A percentile compares a stretch with the other conserved stretches of the same genome.
Conservation (phyloP, 805 yeast genomes). For the Candida easanensis region DNA sequence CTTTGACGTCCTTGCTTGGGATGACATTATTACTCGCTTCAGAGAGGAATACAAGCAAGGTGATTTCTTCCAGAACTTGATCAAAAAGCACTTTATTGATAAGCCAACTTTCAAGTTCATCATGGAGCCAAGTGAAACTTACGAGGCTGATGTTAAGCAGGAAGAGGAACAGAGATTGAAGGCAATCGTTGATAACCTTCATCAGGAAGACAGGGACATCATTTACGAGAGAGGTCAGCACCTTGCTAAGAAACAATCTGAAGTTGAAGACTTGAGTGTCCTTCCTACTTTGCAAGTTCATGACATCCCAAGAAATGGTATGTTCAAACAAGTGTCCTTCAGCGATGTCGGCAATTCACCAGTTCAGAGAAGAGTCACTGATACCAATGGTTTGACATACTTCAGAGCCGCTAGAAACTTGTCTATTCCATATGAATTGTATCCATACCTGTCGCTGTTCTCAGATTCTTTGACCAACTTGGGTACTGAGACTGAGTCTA, state of each 20-base stretch:
- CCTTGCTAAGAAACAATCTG: constrained; percentile 61
- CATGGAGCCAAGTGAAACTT: constrained; percentile 68
- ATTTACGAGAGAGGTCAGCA: constrained; percentile 59
- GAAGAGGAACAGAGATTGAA: constrained; percentile 59
- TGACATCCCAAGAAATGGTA: constrained; percentile 68
- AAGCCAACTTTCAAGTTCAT: constrained; percentile 66
- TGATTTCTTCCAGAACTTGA: constrained; percentile 54
- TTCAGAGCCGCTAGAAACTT: constrained; percentile 65
- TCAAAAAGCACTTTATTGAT: constrained; percentile 49
- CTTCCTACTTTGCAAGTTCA: constrained; percentile 72
- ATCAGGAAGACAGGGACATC: constrained; percentile 52
- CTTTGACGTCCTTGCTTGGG: constrained; percentile 62
- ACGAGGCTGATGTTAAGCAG: constrained; percentile 44
- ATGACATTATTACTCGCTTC: constrained; percentile 56
- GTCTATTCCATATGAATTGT: constrained; percentile 55
- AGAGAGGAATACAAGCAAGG: constrained; percentile 57
- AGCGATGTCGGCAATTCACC: constrained; percentile 29
- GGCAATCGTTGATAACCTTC: constrained; percentile 39
- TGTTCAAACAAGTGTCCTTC: constrained; percentile 30
- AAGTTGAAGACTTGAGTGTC: constrained; percentile 68
- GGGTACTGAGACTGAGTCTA: constrained; percentile 72
- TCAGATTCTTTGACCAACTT: constrained; percentile 76
- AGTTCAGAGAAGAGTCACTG: constrained; percentile 50
- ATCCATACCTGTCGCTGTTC: constrained; percentile 74
- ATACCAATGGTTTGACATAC: constrained; percentile 81